These are phyloP conservation scores for Shiraia bambusicola DNA, from an alignment of 2,329 filamentous ascomycete genomes.

Conservation along the genomic window DNA sequence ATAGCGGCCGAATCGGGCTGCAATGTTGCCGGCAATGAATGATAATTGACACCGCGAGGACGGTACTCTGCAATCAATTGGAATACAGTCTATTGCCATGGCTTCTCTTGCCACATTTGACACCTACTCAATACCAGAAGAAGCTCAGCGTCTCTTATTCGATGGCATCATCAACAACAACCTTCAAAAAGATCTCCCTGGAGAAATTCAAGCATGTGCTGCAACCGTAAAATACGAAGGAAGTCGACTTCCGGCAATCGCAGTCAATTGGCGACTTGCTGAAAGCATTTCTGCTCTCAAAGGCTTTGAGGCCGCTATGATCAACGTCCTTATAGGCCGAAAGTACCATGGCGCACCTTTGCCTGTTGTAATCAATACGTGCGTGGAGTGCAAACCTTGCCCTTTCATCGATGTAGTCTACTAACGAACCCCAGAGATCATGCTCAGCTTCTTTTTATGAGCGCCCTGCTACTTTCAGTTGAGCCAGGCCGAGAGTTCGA, in stretches of 20 bases:
- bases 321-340: conserved; percentile 42
- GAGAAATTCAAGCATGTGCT: no score
- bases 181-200: no score
- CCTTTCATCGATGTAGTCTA: background rate
- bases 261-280: conserved; percentile 45
- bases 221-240: no score
- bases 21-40: no score
- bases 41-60: no score
- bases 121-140: no score
- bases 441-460: conserved; percentile 8
- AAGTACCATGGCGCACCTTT: conserved; percentile 44
- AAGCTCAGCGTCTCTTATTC: no score
- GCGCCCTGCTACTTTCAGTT: conserved; percentile 43
- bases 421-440: background rate
- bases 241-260: background rate
- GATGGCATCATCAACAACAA: no score
- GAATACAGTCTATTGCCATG: no score
- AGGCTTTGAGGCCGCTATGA: conserved; percentile 46
- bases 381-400: background rate
- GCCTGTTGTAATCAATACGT: conserved; percentile 48
- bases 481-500: conserved; percentile 33
- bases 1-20: no score
- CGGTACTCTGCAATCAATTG: no score
- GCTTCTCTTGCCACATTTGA: no score
- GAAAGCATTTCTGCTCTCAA: conserved; percentile 52